Conservation (phyloP, 768 basidiomycete genomes). For the Rhodotorula graminis region DNA sequence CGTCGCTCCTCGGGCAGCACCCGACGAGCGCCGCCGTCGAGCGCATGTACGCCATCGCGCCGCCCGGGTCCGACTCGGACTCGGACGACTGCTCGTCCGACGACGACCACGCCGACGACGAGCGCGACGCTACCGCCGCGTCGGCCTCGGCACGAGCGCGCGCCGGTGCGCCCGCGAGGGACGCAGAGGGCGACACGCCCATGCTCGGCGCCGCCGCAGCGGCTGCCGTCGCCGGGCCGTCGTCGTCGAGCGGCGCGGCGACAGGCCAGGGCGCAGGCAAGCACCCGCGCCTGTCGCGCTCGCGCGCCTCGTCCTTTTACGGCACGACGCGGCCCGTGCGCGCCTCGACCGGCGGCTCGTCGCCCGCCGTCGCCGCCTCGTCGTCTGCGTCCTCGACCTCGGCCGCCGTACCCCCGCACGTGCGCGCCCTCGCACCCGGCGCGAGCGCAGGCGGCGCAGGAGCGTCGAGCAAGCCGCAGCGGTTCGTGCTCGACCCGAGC, state of each 20-base stretch:
- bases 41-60: constrained; percentile 33
- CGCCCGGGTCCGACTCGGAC: constrained; percentile 20
- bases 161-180: not conserved
- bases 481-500: constrained; percentile 33
- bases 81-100: constrained; percentile 9
- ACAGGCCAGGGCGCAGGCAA: constrained; percentile 16
- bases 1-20: constrained; percentile 23
- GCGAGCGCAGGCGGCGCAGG: no score
- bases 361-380: not conserved
- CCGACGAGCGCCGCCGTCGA: constrained; percentile 29
- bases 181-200: constrained; percentile 5
- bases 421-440: no score
- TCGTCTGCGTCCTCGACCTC: no score
- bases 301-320: constrained; percentile 21
- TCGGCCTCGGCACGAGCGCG: not conserved
- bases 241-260: no score
- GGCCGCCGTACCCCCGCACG: no score
- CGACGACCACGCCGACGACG: not conserved
- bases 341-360: not conserved
- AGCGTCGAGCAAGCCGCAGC: not conserved
- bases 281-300: constrained; percentile 26
- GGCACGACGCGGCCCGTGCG: constrained; percentile 10
- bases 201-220: not conserved
- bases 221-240: not conserved
- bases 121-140: not conserved